Evolutionary conservation across 768 basidiomycete genomes (phyloP).

Genomic region (Mycena rosella): DNA sequence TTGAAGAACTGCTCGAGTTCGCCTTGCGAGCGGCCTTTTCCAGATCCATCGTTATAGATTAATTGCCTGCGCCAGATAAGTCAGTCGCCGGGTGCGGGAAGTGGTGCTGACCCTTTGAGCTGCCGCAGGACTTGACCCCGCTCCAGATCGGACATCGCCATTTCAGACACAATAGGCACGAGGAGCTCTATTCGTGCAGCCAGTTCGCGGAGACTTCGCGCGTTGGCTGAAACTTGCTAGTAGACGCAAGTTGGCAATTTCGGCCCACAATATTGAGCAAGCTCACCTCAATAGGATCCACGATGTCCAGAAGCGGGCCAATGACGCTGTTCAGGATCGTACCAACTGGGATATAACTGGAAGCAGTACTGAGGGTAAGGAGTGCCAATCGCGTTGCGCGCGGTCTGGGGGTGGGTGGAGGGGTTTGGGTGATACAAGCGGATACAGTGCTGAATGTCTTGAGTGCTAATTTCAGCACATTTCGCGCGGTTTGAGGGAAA

Average conservation of each 20-base stretch:
- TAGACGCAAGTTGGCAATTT: not conserved
- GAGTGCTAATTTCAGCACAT: too few relatives aligned
- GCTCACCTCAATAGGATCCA: conserved; percentile 12
- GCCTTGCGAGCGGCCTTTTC: not conserved
- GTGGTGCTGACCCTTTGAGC: conserved; percentile 6
- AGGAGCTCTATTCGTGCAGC: conserved; percentile 21
- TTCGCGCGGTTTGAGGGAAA: too few relatives aligned
- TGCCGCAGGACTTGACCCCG: not conserved
- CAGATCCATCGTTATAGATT: conserved; percentile 14
- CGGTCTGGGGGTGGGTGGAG: not conserved
- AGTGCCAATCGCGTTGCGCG: not conserved
- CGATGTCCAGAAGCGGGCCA: not conserved
- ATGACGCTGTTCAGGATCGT: not conserved
- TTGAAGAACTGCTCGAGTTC: conserved; percentile 26
- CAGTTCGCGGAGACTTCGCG: conserved; percentile 1
- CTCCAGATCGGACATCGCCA: not conserved
- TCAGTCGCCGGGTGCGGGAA: not conserved
- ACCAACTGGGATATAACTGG: not conserved
- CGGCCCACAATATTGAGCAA: not conserved
- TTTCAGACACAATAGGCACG: conserved; percentile 8
- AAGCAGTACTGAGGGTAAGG: not conserved
- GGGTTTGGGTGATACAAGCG: too few relatives aligned
- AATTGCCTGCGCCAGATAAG: conserved; percentile 5
- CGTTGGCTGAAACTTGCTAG: conserved; percentile 20
- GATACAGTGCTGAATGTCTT: too few relatives aligned